These are phyloP conservation scores for Phytophthora megakarya DNA, from an alignment of 352 stramenopile species.

Conservation along the genomic window DNA sequence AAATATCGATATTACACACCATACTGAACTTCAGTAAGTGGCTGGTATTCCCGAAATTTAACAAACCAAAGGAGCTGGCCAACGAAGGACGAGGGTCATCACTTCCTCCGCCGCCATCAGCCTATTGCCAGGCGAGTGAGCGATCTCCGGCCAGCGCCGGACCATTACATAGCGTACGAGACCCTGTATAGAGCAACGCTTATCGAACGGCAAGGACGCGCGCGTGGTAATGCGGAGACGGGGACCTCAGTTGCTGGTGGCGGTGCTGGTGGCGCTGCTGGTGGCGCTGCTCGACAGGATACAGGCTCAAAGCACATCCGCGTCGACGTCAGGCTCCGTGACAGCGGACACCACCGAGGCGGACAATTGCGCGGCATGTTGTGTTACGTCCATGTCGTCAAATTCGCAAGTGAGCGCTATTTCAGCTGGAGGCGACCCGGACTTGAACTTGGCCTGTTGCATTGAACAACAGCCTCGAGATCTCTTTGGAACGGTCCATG, in stretches of 20 bases:
- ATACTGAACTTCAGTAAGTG: constrained; percentile 36
- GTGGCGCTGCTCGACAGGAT: constrained; percentile 18
- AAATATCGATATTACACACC: constrained; percentile 23
- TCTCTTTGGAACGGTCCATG: constrained; percentile 62
- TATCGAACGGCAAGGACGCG: constrained; percentile 5
- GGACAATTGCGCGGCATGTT: constrained; percentile 75
- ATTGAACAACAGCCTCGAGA: constrained; percentile 42
- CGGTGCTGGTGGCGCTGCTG: constrained; percentile 18
- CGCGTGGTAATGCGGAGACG: constrained; percentile 38
- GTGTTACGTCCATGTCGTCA: constrained; percentile 32
- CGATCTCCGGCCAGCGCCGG: constrained; percentile 23
- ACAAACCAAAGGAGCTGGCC: constrained; percentile 26
- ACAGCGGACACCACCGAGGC: constrained; percentile 24
- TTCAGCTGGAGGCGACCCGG: constrained; percentile 26
- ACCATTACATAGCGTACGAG: constrained; percentile 1
- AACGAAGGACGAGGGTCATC: constrained; percentile 38
- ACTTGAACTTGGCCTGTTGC: constrained; percentile 61
- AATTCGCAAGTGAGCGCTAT: constrained; percentile 8
- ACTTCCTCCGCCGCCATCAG: constrained; percentile 27
- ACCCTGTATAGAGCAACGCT: constrained; percentile 26
- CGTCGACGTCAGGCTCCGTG: constrained; percentile 10
- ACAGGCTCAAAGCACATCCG: constrained; percentile 24
- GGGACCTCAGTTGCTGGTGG: constrained; percentile 35
- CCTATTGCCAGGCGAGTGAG: constrained; percentile 15
- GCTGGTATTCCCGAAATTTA: constrained; percentile 35